Conservation (phyloP, 306 rosid genomes). For the Vicia faba region DNA sequence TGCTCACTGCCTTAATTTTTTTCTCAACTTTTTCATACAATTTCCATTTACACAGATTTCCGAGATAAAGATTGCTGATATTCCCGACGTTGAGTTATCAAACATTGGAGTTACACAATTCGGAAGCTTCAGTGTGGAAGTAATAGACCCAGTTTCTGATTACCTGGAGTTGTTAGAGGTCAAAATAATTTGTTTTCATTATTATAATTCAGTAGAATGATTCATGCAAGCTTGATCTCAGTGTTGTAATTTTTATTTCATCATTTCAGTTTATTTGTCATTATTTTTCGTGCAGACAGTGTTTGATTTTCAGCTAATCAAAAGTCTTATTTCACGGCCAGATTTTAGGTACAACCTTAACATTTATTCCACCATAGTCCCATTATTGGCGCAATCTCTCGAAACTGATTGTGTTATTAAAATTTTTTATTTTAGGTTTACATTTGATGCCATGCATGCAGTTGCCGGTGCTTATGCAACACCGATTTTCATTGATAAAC, state of each 20-base stretch:
- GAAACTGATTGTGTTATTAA: slow-evolving; percentile 28
- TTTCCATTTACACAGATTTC: slow-evolving; percentile 64
- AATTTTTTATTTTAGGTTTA: slow-evolving; percentile 56
- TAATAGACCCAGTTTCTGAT: slow-evolving; percentile 86
- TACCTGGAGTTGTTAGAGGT: slow-evolving; percentile 94
- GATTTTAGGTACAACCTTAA: slow-evolving; percentile 68
- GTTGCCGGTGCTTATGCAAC: slow-evolving; percentile 95
- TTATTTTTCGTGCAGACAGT: slow-evolving; percentile 63
- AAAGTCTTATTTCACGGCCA: slow-evolving; percentile 68
- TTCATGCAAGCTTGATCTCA: slow-evolving; percentile 33
- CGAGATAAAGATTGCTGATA: slow-evolving; percentile 79
- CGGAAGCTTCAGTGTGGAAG: slow-evolving; percentile 88
- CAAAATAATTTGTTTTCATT: slow-evolving; percentile 33
- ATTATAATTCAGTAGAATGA: slow-evolving; percentile 32
- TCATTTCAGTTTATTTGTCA: slow-evolving; percentile 15
- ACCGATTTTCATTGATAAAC: slow-evolving; percentile 93
- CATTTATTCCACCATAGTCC: background rate
- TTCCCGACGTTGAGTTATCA: slow-evolving; percentile 89
- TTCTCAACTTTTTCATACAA: background rate
- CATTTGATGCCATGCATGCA: slow-evolving; percentile 97
- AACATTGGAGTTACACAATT: slow-evolving; percentile 63
- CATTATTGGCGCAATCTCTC: slow-evolving; percentile 25
- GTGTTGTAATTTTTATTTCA: slow-evolving; percentile 20
- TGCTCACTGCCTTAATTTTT: slow-evolving; percentile 1
- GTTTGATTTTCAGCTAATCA: slow-evolving; percentile 86